A percentile compares a stretch with the other conserved stretches of the same genome.
Evolutionary conservation across 2,329 filamentous ascomycete genomes (phyloP).

Genomic region (Lasiodiplodia gonubiensis): DNA sequence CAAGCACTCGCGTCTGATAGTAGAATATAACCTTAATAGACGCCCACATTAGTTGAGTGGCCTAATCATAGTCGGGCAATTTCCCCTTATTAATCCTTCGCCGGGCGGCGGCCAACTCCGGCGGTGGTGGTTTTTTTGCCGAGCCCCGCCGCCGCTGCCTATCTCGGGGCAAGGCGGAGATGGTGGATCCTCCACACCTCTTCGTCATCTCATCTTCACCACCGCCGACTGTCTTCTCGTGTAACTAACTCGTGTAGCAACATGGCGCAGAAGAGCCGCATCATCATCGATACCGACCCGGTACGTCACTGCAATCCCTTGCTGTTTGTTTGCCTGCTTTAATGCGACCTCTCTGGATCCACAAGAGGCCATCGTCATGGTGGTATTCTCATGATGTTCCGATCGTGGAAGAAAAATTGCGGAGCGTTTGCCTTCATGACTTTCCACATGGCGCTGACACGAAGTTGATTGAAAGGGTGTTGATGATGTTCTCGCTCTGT

Average conservation of each 20-base stretch:
- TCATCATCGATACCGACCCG: constrained; percentile 97
- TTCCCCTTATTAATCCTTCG: constrained; percentile 1
- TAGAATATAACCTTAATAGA: constrained; percentile 9
- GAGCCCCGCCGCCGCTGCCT: constrained; percentile 15
- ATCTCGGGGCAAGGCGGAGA: neutral
- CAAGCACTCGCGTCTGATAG: too few species aligned
- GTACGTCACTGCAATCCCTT: constrained; percentile 52
- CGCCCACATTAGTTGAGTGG: neutral
- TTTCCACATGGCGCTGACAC: constrained; percentile 7
- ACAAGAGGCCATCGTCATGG: neutral
- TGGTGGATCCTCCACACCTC: neutral
- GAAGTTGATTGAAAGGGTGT: constrained; percentile 63
- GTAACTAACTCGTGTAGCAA: neutral
- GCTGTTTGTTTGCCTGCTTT: constrained; percentile 1
- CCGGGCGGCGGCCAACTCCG: constrained; percentile 4
- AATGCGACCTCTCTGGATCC: neutral
- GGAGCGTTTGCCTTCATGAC: too few species aligned
- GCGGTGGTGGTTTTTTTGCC: neutral
- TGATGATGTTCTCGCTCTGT: constrained; percentile 87
- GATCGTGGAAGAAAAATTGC: neutral
- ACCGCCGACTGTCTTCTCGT: neutral
- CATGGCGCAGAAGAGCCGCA: constrained; percentile 37
- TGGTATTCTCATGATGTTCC: neutral
- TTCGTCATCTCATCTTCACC: neutral
- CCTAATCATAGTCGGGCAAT: neutral